Percentiles rank a stretch among this genome's conserved stretches.
Evolutionary conservation across 1,139 yeast species (phyloP).

Genomic region (Yamadazyma mexicana): DNA sequence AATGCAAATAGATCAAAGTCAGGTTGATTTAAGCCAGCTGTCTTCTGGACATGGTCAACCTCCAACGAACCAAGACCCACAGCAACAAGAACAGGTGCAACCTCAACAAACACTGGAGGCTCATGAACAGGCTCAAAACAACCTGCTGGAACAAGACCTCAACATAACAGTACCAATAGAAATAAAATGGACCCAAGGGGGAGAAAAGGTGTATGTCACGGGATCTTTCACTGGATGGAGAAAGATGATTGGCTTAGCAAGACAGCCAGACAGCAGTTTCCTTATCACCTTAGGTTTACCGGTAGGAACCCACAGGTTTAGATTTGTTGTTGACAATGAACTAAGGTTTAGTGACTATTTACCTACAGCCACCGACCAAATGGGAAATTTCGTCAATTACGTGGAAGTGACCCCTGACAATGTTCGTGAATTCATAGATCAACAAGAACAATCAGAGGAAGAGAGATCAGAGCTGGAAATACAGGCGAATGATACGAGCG

Average conservation of each 20-base stretch:
- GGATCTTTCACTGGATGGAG: slow-evolving; percentile 54
- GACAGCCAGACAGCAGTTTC: slow-evolving; percentile 43
- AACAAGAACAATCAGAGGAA: slow-evolving; percentile 16
- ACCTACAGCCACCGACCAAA: slow-evolving; percentile 53
- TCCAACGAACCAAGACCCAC: neutral
- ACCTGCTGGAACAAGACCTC: slow-evolving; percentile 21
- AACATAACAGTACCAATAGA: slow-evolving; percentile 64
- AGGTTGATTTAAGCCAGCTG: slow-evolving; percentile 14
- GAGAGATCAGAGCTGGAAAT: slow-evolving; percentile 11
- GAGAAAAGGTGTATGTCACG: slow-evolving; percentile 69
- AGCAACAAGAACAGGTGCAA: neutral
- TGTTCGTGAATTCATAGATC: slow-evolving; percentile 29
- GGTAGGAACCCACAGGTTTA: slow-evolving; percentile 48
- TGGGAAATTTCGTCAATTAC: slow-evolving; percentile 52
- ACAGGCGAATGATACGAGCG: slow-evolving; percentile 9
- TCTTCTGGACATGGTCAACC: neutral
- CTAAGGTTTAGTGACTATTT: slow-evolving; percentile 46
- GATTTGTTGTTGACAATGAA: slow-evolving; percentile 50
- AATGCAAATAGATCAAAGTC: slow-evolving; percentile 23
- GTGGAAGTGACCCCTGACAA: slow-evolving; percentile 49
- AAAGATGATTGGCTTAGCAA: slow-evolving; percentile 52
- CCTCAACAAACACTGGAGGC: neutral
- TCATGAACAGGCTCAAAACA: slow-evolving; percentile 3
- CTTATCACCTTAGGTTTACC: slow-evolving; percentile 47
- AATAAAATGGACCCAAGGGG: slow-evolving; percentile 93